phyloP scores from a whole-genome alignment of 805 yeast species.

The Yarrowia osloensis region DNA sequence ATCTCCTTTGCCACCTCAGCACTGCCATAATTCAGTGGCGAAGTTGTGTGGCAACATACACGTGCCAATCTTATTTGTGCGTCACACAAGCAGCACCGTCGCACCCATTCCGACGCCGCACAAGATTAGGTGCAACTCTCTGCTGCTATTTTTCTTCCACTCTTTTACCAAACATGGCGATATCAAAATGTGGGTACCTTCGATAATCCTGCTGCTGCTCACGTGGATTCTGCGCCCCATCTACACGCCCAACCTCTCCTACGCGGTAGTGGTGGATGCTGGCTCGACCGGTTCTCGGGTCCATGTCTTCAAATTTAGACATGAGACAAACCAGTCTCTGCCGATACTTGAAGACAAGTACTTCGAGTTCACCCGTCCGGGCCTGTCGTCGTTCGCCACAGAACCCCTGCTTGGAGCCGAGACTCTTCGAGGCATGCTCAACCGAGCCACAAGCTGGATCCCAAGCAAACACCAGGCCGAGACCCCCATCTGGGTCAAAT shows the following conservation, averaged over 20 bases:
- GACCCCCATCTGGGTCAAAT: conserved; percentile 86
- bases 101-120: conserved; percentile 1
- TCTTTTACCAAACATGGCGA: conserved; percentile 5
- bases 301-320: conserved; percentile 79
- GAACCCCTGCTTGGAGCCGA: conserved; percentile 81
- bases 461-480: conserved; percentile 71
- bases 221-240: conserved; percentile 11
- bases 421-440: conserved; percentile 78
- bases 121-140: neutral
- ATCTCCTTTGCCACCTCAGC: neutral
- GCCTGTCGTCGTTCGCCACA: conserved; percentile 79
- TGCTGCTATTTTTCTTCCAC: conserved; percentile 25
- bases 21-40: neutral
- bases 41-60: conserved; percentile 3
- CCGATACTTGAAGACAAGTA: conserved; percentile 76
- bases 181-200: conserved; percentile 20
- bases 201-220: conserved; percentile 3
- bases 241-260: conserved; percentile 39
- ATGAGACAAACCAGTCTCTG: conserved; percentile 73
- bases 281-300: conserved; percentile 96
- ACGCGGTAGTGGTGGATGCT: conserved; percentile 92
- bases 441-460: conserved; percentile 69
- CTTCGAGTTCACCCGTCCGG: conserved; percentile 86
- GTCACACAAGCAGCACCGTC: neutral
- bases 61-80: conserved; percentile 13